Evolutionary conservation across 192 early-diverging fungal species (phyloP).

Genomic region (Helicostylum pulchrum): DNA sequence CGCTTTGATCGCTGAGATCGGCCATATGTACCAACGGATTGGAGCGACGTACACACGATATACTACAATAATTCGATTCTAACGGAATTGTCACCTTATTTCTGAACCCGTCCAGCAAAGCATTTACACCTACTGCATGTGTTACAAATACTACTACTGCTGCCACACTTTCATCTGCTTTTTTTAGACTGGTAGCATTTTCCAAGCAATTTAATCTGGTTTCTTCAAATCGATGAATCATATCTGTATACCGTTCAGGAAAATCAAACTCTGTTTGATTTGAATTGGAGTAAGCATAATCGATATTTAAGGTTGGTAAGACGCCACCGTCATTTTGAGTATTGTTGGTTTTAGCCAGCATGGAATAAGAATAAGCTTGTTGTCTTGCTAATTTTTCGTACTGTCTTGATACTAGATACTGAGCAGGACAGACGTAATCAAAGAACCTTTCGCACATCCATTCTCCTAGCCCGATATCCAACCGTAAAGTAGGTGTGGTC

Average conservation of each 20-base stretch:
- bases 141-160: conserved; percentile 26
- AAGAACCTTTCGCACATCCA: conserved; percentile 39
- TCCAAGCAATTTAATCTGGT: conserved; percentile 13
- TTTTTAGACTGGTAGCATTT: background rate
- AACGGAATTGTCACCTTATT: conserved; percentile 23
- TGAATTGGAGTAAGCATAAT: conserved; percentile 17
- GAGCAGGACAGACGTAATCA: conserved; percentile 30
- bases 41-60: conserved; percentile 4
- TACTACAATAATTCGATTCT: conserved; percentile 18
- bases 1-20: conserved; percentile 15
- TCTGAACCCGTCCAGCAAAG: conserved; percentile 29
- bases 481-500: conserved; percentile 14
- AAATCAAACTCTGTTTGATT: conserved; percentile 22
- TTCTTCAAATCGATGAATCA: conserved; percentile 31
- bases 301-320: conserved; percentile 19
- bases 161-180: no score
- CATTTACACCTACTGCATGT: conserved; percentile 35
- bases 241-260: conserved; percentile 30
- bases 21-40: no score
- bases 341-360: background rate
- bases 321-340: no score
- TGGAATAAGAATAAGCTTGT: conserved; percentile 19
- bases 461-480: conserved; percentile 37
- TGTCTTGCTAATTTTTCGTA: conserved; percentile 27
- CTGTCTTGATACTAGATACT: conserved; percentile 19